Percentiles rank a stretch among this genome's conserved stretches.
Conservation (phyloP, 352 stramenopile species). For the Phytophthora pseudosyringae region DNA sequence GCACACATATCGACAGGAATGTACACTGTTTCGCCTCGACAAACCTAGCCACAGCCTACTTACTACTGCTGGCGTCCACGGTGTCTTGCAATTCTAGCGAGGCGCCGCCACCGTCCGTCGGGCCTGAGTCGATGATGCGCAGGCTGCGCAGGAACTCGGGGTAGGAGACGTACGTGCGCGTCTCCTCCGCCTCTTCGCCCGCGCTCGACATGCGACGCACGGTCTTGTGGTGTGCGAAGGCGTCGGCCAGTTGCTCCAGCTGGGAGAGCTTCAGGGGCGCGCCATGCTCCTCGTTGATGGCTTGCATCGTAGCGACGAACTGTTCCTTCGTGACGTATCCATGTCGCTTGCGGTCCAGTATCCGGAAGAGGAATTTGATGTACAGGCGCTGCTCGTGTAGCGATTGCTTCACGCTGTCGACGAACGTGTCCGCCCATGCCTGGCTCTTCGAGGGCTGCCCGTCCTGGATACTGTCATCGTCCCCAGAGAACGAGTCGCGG, state of each 20-base stretch:
- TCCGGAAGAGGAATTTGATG: slow-evolving; percentile 83
- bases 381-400: slow-evolving; percentile 83
- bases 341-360: slow-evolving; percentile 70
- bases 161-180: slow-evolving; percentile 61
- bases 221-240: slow-evolving; percentile 51
- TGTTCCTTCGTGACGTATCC: slow-evolving; percentile 71
- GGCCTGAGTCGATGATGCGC: slow-evolving; percentile 61
- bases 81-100: slow-evolving; percentile 3
- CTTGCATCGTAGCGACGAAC: slow-evolving; percentile 79
- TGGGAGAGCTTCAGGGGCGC: slow-evolving; percentile 62
- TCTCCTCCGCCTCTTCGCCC: slow-evolving; percentile 37
- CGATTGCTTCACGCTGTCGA: slow-evolving; percentile 74
- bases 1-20: slow-evolving; percentile 26
- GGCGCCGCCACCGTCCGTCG: slow-evolving; percentile 17
- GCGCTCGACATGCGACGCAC: slow-evolving; percentile 34
- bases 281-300: slow-evolving; percentile 76
- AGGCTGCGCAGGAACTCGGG: slow-evolving; percentile 76
- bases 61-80: slow-evolving; percentile 14
- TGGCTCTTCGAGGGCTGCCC: slow-evolving; percentile 44
- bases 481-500: slow-evolving; percentile 27
- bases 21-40: not conserved
- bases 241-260: slow-evolving; percentile 71
- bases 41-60: slow-evolving; percentile 2
- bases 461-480: slow-evolving; percentile 44
- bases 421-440: slow-evolving; percentile 71